phyloP scores from a whole-genome alignment of 495 filamentous ascomycete genomes.

The Xylaria acuta region DNA sequence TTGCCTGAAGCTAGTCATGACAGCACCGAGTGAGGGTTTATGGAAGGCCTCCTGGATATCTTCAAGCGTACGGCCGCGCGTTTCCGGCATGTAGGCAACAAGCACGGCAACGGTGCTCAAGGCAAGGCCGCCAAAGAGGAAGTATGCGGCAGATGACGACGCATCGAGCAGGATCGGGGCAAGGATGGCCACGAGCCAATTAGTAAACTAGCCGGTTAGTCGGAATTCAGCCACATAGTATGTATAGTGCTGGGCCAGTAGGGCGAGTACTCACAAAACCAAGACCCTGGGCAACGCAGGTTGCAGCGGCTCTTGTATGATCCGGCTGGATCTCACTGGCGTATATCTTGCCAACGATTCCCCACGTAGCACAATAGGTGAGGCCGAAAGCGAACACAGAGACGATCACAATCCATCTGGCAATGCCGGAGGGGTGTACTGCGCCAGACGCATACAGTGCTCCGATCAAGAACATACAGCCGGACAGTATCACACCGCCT shows the following conservation, averaged over 20 bases:
- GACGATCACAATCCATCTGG: slow-evolving; percentile 63
- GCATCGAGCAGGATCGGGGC: slow-evolving; percentile 67
- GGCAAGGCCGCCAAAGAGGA: slow-evolving; percentile 60
- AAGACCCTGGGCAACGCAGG: slow-evolving; percentile 52
- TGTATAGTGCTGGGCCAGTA: background rate
- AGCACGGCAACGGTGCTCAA: slow-evolving; percentile 58
- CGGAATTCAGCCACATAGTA: background rate
- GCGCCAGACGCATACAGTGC: slow-evolving; percentile 55
- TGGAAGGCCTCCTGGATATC: slow-evolving; percentile 64
- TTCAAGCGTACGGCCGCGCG: slow-evolving; percentile 61
- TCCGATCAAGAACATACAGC: slow-evolving; percentile 48
- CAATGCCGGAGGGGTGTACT: slow-evolving; percentile 55
- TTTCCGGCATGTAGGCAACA: slow-evolving; percentile 65
- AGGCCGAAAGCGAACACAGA: slow-evolving; percentile 52
- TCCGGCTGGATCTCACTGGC: slow-evolving; percentile 64
- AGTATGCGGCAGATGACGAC: slow-evolving; percentile 64
- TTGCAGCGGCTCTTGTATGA: slow-evolving; percentile 59
- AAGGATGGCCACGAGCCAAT: slow-evolving; percentile 69
- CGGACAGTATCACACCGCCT: slow-evolving; percentile 58
- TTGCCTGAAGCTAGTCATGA: slow-evolving; percentile 22
- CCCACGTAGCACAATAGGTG: slow-evolving; percentile 55
- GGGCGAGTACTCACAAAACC: slow-evolving; percentile 27
- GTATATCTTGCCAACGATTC: slow-evolving; percentile 61
- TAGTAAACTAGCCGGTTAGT: slow-evolving; percentile 38
- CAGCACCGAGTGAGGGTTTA: slow-evolving; percentile 27